phyloP scores from a whole-genome alignment of 2,329 filamentous ascomycete species.

The Fusarium metavorans region DNA sequence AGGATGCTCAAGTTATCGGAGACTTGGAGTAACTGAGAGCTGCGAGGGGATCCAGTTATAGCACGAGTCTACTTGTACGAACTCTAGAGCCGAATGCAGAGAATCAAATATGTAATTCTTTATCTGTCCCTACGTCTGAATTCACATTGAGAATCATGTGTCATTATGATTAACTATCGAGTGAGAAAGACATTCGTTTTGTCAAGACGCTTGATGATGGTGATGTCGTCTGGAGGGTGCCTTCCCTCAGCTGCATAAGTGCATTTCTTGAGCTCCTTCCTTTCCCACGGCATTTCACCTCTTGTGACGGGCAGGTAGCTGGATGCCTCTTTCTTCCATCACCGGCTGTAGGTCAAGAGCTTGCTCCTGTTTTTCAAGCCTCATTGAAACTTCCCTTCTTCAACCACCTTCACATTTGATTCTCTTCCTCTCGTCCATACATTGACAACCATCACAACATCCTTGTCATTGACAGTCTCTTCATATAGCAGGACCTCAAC shows the following conservation, averaged over 20 bases:
- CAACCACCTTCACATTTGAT: neutral
- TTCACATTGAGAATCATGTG: no score
- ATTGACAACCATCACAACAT: neutral
- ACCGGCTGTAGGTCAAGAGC: neutral
- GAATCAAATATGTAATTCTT: neutral
- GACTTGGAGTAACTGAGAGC: slow-evolving; percentile 11
- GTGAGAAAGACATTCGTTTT: no score
- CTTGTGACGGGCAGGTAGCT: neutral
- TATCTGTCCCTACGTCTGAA: no score
- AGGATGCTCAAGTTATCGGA: slow-evolving; percentile 20
- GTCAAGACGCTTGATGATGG: neutral
- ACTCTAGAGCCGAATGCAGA: neutral
- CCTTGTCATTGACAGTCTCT: neutral
- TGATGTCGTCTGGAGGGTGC: neutral
- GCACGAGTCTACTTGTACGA: neutral
- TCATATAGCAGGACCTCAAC: neutral
- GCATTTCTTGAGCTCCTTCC: neutral
- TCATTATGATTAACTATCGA: no score
- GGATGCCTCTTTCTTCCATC: neutral
- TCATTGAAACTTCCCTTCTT: neutral
- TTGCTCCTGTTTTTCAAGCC: neutral
- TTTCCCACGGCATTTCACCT: neutral
- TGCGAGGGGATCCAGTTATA: neutral
- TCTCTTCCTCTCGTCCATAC: neutral
- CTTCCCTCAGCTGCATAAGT: neutral